Conservation (phyloP, 768 basidiomycete genomes). For the Phylloporus sp. region DNA sequence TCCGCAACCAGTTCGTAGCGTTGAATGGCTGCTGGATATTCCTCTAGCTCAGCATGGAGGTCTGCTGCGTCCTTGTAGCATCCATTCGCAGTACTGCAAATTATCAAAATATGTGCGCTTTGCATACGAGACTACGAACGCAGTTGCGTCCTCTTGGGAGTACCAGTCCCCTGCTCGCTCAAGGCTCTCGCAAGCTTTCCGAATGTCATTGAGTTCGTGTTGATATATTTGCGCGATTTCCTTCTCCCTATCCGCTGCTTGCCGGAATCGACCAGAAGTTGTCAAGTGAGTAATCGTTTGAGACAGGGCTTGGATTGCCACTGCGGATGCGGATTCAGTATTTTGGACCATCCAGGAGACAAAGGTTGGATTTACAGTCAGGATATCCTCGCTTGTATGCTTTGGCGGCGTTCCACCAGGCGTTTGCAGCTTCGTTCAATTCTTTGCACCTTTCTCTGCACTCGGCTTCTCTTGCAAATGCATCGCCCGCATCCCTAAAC, state of each 20-base stretch:
- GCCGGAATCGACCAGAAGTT: conserved; percentile 83
- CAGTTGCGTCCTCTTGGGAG: conserved; percentile 91
- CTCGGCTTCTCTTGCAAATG: conserved; percentile 90
- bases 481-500: conserved; percentile 89
- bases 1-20: conserved; percentile 89
- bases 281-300: conserved; percentile 84
- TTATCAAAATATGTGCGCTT: neutral
- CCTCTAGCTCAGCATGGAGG: conserved; percentile 82
- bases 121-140: conserved; percentile 50
- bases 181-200: conserved; percentile 86
- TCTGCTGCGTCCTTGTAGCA: conserved; percentile 98
- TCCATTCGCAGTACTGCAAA: conserved; percentile 80
- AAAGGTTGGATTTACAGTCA: conserved; percentile 56
- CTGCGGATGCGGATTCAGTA: conserved; percentile 38
- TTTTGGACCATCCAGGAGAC: neutral
- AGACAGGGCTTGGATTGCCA: conserved; percentile 82
- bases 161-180: conserved; percentile 96
- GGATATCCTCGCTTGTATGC: conserved; percentile 87
- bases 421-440: conserved; percentile 91
- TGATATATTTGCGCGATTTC: conserved; percentile 93
- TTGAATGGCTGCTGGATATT: conserved; percentile 79
- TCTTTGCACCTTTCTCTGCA: conserved; percentile 88
- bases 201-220: conserved; percentile 73
- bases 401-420: conserved; percentile 98
- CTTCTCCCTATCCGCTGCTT: conserved; percentile 97